Evolutionary conservation across 176 grass and related monocot species (phyloP), one percentile per base, ranked within the genome.

Genomic region (Juncus effusus): DNA sequence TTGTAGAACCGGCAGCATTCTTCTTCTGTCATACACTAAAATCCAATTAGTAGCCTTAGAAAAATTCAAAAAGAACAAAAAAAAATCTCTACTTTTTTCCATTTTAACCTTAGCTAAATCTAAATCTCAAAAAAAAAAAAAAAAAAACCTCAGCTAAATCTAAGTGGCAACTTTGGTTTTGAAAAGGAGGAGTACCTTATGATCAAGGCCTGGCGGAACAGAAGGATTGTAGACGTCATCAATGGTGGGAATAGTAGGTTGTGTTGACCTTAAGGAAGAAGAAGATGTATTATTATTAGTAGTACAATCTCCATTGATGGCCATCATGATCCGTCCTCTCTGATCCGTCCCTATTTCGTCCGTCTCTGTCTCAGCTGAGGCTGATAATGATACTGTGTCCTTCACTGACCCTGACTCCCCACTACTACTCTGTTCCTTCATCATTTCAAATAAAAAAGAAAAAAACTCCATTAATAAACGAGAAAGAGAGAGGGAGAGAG

Each of bases 401-500:
- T 84, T 86, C 36, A 81, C 94, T 87, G 88, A 99, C 64, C 85
- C 80, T 71, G 83, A 99, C 79, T 89, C 94, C 80, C 78, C 81
- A 77, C 85, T 89, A 80, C 85, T 99, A 68, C 80, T 86, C 89
- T 90, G 82, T 78, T 87, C 80, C 79, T 40, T 64, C 14, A 14
- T 56, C 55, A 9, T 15, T 71, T 79, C 55, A 88, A 82, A 78
- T 13, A 56, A 74, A 51, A 52, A 82, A 70, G 74, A 15, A 15
- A 57, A 64, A 53, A 36, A 65, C 58, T 53, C 65, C 54, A 80
- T 59, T 75, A 75, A 73, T 70, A 58, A 79, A 73, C 75, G 28
- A 89, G 39, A 42, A 66, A 54, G 49, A 52, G 47, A 76, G 62
- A 54, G 16, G 3, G 36, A 16, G 50, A 64, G 3, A 66, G 38